Base-by-base conservation (phyloP, 202 grass and related monocot species). In the Panicum virgatum region DNA sequence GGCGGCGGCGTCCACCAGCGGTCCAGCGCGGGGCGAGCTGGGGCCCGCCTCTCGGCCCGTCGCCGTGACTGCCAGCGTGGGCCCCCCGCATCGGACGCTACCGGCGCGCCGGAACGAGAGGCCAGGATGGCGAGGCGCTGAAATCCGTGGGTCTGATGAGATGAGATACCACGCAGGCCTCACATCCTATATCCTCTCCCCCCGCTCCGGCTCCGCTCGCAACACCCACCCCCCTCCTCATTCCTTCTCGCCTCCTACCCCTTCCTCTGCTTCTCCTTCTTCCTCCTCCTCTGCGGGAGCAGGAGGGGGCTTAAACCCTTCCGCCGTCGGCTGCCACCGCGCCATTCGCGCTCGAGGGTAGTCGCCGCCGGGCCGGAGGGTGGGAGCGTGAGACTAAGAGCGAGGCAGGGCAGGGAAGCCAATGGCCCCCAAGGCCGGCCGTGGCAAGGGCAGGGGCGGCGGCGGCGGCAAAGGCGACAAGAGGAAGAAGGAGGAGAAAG, bases 401-500 rank as follows among this genome's bases (percentile, higher is more conserved):
- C 12, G 6, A 14, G 48, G 42, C 62, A 38, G 32, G 32, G 32
- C 32, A 34, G 3, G 32, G 32, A 34, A 34, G 62, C 62, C 36
- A 79, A 99, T 99, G 97, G 97, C 97, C 14, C 97, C 97, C 27
- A 99, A 89, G 76, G 62, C 93, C 76, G 93, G 92, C 84, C 87
- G 89, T 3, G 85, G 97, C 79, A 99, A 88, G 83, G 93, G 93
- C 25, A 87, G 82, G 75, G 89, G 83, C 74, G 82, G 86, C 84
- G 89, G 76, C 66, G 85, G 72, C 75, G 81, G 85, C 75, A 99
- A 89, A 50, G 91, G 87, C 67, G 93, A 99, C 26, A 91, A 36
- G 89, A 99, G 81, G 93, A 99, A 89, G 91, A 99, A 96, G 86
- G 93, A 96, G 69, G 97, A 94, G 81, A 99, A 99, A 93, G 89